These are phyloP conservation scores for Epichloe bromicola DNA, from an alignment of 2,329 filamentous ascomycete species.

Conservation along the genomic window DNA sequence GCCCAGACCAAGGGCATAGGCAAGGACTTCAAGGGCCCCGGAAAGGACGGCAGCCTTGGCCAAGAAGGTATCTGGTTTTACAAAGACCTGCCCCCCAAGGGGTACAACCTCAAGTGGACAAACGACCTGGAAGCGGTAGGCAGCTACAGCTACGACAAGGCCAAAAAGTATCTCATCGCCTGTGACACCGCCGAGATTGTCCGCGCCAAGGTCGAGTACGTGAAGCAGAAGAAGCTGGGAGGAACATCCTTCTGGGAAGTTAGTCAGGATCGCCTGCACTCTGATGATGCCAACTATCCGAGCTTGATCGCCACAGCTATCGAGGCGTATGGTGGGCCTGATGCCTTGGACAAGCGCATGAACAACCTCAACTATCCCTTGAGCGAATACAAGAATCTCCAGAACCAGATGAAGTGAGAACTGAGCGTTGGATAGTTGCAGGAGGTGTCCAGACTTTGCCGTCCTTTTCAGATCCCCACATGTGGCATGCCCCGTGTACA, in stretches of 20 bases:
- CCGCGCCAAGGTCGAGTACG: slow-evolving; percentile 48
- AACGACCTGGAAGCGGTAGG: slow-evolving; percentile 13
- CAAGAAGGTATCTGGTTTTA: slow-evolving; percentile 59
- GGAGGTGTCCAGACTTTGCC: background rate
- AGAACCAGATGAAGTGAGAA: too few relatives aligned
- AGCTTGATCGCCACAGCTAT: slow-evolving; percentile 43
- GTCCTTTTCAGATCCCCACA: background rate
- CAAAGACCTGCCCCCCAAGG: slow-evolving; percentile 47
- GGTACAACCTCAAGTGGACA: too few relatives aligned
- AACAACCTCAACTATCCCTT: slow-evolving; percentile 15
- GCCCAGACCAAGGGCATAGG: slow-evolving; percentile 49
- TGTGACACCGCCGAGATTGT: slow-evolving; percentile 53
- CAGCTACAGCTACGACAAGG: slow-evolving; percentile 58
- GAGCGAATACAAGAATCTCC: slow-evolving; percentile 15
- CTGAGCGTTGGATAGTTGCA: slow-evolving; percentile 17
- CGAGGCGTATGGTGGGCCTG: background rate
- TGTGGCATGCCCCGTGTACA: too few relatives aligned
- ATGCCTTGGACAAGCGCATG: background rate
- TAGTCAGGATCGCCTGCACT: slow-evolving; percentile 42
- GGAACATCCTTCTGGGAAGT: slow-evolving; percentile 81
- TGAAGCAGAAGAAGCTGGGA: slow-evolving; percentile 47
- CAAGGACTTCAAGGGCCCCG: slow-evolving; percentile 47
- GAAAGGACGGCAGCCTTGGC: slow-evolving; percentile 32
- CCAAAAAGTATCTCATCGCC: slow-evolving; percentile 48
- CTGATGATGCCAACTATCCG: slow-evolving; percentile 13